Evolutionary conservation across 73 alveolate species (phyloP).

Genomic region (Tetrahymena elliotti): DNA sequence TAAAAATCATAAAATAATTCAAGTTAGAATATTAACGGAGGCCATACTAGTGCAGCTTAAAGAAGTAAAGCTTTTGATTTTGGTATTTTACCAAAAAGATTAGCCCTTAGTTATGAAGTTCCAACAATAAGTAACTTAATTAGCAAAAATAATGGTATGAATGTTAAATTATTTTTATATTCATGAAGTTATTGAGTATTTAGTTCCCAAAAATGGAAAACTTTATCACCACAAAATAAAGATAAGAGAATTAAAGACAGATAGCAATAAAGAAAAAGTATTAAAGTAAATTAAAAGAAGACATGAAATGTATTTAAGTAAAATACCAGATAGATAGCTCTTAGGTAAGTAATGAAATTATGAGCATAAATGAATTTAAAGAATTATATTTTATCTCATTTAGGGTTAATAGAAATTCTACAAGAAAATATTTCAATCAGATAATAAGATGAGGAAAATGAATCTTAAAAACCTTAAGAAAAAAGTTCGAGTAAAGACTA

Average conservation of each 20-base stretch:
- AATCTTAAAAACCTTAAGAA: background rate
- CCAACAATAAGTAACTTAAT: background rate
- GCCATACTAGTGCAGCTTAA: background rate
- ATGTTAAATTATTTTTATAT: background rate
- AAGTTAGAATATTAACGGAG: background rate
- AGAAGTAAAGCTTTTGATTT: background rate
- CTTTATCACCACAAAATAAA: constrained; percentile 84
- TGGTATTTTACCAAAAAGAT: background rate
- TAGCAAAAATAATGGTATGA: background rate
- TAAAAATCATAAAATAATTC: background rate
- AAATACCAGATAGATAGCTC: constrained; percentile 8
- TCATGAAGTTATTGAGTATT: constrained; percentile 58
- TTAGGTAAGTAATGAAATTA: constrained; percentile 15
- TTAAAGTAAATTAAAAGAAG: constrained; percentile 66
- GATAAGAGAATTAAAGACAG: constrained; percentile 59
- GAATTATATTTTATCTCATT: background rate
- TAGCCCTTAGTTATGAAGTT: background rate
- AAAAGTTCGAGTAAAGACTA: background rate
- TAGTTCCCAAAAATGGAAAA: constrained; percentile 78
- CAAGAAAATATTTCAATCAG: background rate
- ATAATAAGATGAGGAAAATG: background rate
- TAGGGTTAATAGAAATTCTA: background rate
- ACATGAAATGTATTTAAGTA: constrained; percentile 67
- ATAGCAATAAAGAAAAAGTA: constrained; percentile 60
- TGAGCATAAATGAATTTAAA: too few relatives aligned